These are phyloP conservation scores for Abortiporus biennis DNA, from an alignment of 1,284 basidiomycete species.

Conservation along the genomic window DNA sequence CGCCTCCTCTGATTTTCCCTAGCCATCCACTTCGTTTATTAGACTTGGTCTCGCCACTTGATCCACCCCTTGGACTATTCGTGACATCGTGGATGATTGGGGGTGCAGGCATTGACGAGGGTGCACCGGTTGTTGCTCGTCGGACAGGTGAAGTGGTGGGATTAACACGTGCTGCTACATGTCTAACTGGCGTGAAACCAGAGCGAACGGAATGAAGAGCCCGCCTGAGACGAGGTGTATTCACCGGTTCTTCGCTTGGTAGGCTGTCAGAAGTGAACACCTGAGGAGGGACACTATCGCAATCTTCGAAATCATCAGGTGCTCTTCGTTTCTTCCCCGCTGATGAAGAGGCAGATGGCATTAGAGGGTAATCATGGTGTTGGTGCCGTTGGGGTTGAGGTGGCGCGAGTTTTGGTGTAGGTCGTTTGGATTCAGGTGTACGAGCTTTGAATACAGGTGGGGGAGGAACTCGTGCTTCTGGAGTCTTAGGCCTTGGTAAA, in stretches of 20 bases:
- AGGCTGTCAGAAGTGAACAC: conserved; percentile 50
- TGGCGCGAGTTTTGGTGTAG: conserved; percentile 6
- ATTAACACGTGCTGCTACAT: conserved; percentile 33
- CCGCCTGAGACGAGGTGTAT: conserved; percentile 48
- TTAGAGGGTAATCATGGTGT: no score
- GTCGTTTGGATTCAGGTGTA: conserved; percentile 34
- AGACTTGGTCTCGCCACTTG: conserved; percentile 18
- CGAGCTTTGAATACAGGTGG: conserved; percentile 43
- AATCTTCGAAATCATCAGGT: conserved; percentile 67
- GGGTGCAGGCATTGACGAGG: no score
- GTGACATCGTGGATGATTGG: conserved; percentile 55
- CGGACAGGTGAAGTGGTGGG: conserved; percentile 22
- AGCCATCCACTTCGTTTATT: conserved; percentile 25
- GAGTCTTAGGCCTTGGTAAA: conserved; percentile 44
- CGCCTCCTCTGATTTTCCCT: conserved; percentile 23
- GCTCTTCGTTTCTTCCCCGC: conserved; percentile 61
- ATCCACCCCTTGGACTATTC: conserved; percentile 47
- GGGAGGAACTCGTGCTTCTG: conserved; percentile 35
- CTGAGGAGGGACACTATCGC: conserved; percentile 46
- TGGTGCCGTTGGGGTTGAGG: background rate
- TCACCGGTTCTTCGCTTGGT: conserved; percentile 29
- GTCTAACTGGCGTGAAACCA: conserved; percentile 68
- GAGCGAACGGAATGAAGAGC: conserved; percentile 49
- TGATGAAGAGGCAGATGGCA: conserved; percentile 20
- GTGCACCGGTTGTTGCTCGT: conserved; percentile 20